Conservation (phyloP, 2,329 filamentous ascomycete species). For the Alternaria sp. region DNA sequence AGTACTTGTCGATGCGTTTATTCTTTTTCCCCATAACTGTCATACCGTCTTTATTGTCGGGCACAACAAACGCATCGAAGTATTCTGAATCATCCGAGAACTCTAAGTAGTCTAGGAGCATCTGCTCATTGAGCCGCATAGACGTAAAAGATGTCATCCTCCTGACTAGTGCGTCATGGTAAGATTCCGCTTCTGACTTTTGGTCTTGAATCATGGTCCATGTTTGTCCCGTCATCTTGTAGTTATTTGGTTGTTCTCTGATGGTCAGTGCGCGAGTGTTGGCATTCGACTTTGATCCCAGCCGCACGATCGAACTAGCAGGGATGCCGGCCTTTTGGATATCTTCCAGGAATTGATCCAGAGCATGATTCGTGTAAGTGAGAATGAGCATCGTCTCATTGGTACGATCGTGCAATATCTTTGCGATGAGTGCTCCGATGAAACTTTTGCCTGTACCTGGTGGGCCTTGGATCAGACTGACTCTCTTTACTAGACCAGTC, state of each 20-base stretch:
- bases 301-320: conserved; percentile 60
- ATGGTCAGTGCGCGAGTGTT: conserved; percentile 59
- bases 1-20: conserved; percentile 52
- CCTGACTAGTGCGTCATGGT: conserved; percentile 22
- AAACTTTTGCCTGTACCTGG: conserved; percentile 82
- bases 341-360: conserved; percentile 64
- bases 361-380: conserved; percentile 68
- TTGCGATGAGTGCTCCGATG: conserved; percentile 67
- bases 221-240: conserved; percentile 39
- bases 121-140: conserved; percentile 9
- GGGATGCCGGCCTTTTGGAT: conserved; percentile 66
- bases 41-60: conserved; percentile 56
- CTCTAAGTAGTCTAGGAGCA: conserved; percentile 57
- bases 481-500: conserved; percentile 57
- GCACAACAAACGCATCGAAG: conserved; percentile 64
- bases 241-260: conserved; percentile 47
- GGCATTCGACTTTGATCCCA: conserved; percentile 65
- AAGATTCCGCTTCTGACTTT: conserved; percentile 48
- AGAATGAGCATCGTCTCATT: conserved; percentile 65
- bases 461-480: conserved; percentile 74
- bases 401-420: conserved; percentile 60
- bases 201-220: conserved; percentile 54
- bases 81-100: conserved; percentile 62
- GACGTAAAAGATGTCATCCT: conserved; percentile 20
- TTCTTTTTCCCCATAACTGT: conserved; percentile 55